phyloP scores from a whole-genome alignment of 1,139 yeast genomes.

The Scheffersomyces lignicola region DNA sequence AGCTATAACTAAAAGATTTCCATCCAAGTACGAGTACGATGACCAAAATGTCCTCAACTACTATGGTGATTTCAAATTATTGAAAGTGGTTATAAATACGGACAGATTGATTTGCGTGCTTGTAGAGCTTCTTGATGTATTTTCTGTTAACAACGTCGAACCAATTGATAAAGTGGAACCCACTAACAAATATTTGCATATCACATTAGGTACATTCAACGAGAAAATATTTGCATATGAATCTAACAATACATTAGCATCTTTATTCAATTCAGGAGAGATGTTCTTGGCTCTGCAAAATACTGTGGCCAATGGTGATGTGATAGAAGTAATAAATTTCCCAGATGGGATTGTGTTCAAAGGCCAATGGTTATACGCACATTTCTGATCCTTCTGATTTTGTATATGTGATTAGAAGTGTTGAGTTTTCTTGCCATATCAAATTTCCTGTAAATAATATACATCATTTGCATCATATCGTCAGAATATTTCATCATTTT shows the following conservation, averaged over 20 bases:
- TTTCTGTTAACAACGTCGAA: constrained; percentile 21
- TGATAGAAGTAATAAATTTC: constrained; percentile 16
- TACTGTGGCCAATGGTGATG: constrained; percentile 5
- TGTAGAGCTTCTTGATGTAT: constrained; percentile 40
- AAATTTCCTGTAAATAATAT: constrained; percentile 1
- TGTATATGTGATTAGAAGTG: too few relatives aligned
- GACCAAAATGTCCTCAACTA: constrained; percentile 15
- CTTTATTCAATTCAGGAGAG: constrained; percentile 10
- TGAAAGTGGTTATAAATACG: constrained; percentile 49
- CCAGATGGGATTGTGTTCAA: constrained; percentile 11
- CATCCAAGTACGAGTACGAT: constrained; percentile 11
- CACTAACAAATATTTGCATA: constrained; percentile 59
- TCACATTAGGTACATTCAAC: constrained; percentile 69
- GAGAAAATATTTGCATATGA: constrained; percentile 46
- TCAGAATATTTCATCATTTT: not conserved
- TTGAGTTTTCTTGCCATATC: too few relatives aligned
- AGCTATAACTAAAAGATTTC: constrained; percentile 15
- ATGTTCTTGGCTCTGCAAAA: constrained; percentile 11
- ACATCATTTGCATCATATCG: not conserved
- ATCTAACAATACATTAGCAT: constrained; percentile 27
- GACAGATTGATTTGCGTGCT: constrained; percentile 56
- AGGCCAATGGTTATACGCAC: constrained; percentile 21
- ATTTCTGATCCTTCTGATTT: too few relatives aligned
- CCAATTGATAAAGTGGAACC: constrained; percentile 21
- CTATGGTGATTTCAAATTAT: constrained; percentile 41